A percentile compares a stretch with the other conserved stretches of the same genome.
Evolutionary conservation across 352 stramenopile species (phyloP).

Genomic region (Albugo laibachii): DNA sequence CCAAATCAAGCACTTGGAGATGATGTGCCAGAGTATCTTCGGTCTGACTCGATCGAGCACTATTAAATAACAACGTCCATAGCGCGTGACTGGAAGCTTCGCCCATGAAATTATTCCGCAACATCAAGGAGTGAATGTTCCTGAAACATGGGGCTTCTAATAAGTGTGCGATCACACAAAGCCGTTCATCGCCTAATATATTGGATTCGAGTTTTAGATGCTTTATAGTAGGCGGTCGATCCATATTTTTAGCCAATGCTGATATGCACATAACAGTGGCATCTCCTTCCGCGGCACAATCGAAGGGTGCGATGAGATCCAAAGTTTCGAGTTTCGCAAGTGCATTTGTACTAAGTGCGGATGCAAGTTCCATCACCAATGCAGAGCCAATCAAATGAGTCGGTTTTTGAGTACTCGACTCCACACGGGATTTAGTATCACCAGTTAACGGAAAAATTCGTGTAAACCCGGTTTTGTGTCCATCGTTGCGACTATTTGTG

Average conservation of each 20-base stretch:
- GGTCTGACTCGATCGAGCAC: neutral
- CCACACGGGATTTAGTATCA: neutral
- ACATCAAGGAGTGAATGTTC: slow-evolving; percentile 14
- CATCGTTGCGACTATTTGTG: slow-evolving; percentile 21
- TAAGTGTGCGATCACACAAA: slow-evolving; percentile 16
- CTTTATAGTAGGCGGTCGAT: slow-evolving; percentile 6
- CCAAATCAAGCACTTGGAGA: slow-evolving; percentile 19
- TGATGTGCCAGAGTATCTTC: slow-evolving; percentile 1
- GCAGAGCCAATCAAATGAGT: slow-evolving; percentile 11
- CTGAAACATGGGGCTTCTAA: slow-evolving; percentile 15
- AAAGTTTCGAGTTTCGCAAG: slow-evolving; percentile 21
- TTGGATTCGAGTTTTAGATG: slow-evolving; percentile 32
- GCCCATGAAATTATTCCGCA: slow-evolving; percentile 50
- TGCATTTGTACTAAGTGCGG: slow-evolving; percentile 12
- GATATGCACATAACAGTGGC: slow-evolving; percentile 15
- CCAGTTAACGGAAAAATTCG: slow-evolving; percentile 4
- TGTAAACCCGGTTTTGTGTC: slow-evolving; percentile 19
- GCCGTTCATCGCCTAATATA: slow-evolving; percentile 27
- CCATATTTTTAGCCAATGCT: slow-evolving; percentile 8
- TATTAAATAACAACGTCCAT: slow-evolving; percentile 9
- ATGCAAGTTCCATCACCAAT: slow-evolving; percentile 17
- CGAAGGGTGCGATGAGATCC: slow-evolving; percentile 27
- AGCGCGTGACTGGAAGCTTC: slow-evolving; percentile 21
- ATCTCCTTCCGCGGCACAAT: slow-evolving; percentile 38
- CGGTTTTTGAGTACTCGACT: neutral